Evolutionary conservation across 768 basidiomycete genomes (phyloP).

Genomic region (Nidularia pulvinata): DNA sequence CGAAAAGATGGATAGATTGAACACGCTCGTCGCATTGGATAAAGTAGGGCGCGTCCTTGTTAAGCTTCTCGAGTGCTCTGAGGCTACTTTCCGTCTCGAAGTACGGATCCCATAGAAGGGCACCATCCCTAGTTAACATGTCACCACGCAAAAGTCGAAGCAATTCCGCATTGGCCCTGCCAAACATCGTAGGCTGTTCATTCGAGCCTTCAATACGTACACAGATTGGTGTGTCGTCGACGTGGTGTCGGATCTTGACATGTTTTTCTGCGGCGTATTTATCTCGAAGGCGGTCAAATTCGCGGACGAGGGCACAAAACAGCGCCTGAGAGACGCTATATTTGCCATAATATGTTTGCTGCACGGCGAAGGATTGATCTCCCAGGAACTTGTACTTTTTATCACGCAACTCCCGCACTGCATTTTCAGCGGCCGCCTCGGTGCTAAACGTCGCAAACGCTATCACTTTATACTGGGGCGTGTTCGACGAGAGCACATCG

Average conservation of each 20-base stretch:
- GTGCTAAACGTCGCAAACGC: constrained; percentile 41
- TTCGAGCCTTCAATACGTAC: no score
- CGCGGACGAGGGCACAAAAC: constrained; percentile 29
- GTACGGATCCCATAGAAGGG: constrained; percentile 45
- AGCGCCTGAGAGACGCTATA: constrained; percentile 30
- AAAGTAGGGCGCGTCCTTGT: constrained; percentile 26
- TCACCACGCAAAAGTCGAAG: constrained; percentile 34
- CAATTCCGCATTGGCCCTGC: background rate
- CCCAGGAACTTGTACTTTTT: constrained; percentile 33
- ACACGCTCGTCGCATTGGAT: constrained; percentile 37
- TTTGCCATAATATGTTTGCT: constrained; percentile 35
- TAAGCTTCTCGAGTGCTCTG: constrained; percentile 32
- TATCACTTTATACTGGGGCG: constrained; percentile 24
- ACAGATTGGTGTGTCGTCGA: constrained; percentile 1
- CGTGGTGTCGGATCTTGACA: constrained; percentile 32
- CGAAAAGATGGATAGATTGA: constrained; percentile 36
- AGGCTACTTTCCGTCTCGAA: constrained; percentile 39
- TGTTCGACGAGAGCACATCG: constrained; percentile 30
- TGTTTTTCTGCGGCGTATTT: constrained; percentile 8
- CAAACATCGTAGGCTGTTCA: no score
- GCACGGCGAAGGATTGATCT: constrained; percentile 29
- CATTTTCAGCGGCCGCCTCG: constrained; percentile 27
- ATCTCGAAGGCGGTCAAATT: constrained; percentile 30
- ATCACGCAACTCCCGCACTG: constrained; percentile 22
- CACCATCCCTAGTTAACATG: constrained; percentile 24